Evolutionary conservation across 352 stramenopile genomes (phyloP).

Genomic region (Discostella stelligera): DNA sequence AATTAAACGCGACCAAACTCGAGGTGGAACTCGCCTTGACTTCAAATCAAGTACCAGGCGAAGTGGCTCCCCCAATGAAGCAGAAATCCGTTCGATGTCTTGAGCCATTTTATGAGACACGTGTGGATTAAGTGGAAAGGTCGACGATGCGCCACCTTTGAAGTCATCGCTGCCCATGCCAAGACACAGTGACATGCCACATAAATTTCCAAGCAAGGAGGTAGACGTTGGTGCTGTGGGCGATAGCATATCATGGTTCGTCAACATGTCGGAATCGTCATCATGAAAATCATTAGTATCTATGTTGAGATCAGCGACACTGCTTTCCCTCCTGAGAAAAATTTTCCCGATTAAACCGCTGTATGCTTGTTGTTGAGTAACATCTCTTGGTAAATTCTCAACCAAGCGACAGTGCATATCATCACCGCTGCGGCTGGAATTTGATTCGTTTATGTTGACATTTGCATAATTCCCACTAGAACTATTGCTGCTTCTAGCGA

Average conservation of each 20-base stretch:
- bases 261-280: conserved; percentile 7
- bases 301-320: background rate
- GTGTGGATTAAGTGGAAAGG: conserved; percentile 21
- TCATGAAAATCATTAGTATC: conserved; percentile 2
- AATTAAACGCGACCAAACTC: conserved; percentile 53
- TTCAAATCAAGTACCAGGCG: conserved; percentile 58
- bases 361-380: conserved; percentile 11
- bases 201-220: conserved; percentile 17
- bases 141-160: background rate
- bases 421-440: background rate
- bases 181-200: conserved; percentile 47
- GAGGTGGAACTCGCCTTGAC: conserved; percentile 38
- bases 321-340: conserved; percentile 32
- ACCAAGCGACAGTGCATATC: background rate
- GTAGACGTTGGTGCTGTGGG: background rate
- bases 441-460: background rate
- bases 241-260: conserved; percentile 44
- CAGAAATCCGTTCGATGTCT: conserved; percentile 39
- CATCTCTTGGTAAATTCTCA: conserved; percentile 18
- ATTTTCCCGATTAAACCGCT: conserved; percentile 14
- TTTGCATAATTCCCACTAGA: background rate
- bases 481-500: conserved; percentile 8
- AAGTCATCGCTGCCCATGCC: conserved; percentile 2
- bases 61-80: conserved; percentile 42
- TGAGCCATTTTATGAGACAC: conserved; percentile 37